These are phyloP conservation scores for Penicillium desertorum DNA, from an alignment of 495 filamentous ascomycete species.

Conservation along the genomic window DNA sequence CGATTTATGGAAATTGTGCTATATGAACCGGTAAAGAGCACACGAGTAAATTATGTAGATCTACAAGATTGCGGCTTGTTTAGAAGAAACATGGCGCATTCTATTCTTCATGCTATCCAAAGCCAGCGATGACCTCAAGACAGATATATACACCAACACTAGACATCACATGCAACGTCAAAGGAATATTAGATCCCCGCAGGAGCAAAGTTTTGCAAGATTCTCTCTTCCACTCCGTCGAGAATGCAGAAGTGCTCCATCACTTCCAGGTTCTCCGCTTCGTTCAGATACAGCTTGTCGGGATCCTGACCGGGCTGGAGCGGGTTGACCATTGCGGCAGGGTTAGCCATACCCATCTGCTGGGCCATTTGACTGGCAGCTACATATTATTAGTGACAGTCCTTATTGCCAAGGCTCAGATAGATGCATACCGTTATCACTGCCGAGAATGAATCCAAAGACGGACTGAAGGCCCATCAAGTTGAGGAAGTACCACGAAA, in stretches of 20 bases:
- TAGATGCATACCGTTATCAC: conserved; percentile 76
- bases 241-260: conserved; percentile 89
- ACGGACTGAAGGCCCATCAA: conserved; percentile 94
- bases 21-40: not conserved
- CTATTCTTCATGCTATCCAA: conserved; percentile 17
- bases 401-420: not conserved
- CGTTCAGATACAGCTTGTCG: conserved; percentile 85
- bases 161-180: conserved; percentile 5
- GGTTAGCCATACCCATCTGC: conserved; percentile 85
- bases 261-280: conserved; percentile 94
- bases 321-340: conserved; percentile 65
- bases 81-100: not conserved
- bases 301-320: conserved; percentile 95
- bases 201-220: conserved; percentile 55
- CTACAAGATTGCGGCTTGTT: not conserved
- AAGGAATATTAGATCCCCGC: conserved; percentile 20
- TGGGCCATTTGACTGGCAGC: conserved; percentile 93
- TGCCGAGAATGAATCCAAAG: conserved; percentile 96
- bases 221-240: conserved; percentile 78
- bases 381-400: conserved; percentile 33
- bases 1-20: conserved; percentile 18
- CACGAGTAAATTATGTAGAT: not conserved
- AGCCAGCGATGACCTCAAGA: conserved; percentile 9
- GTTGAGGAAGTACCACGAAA: conserved; percentile 98
- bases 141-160: conserved; percentile 16